Base-by-base conservation (phyloP, 192 early-diverging fungal species). In the Bifiguratus adelaidae region DNA sequence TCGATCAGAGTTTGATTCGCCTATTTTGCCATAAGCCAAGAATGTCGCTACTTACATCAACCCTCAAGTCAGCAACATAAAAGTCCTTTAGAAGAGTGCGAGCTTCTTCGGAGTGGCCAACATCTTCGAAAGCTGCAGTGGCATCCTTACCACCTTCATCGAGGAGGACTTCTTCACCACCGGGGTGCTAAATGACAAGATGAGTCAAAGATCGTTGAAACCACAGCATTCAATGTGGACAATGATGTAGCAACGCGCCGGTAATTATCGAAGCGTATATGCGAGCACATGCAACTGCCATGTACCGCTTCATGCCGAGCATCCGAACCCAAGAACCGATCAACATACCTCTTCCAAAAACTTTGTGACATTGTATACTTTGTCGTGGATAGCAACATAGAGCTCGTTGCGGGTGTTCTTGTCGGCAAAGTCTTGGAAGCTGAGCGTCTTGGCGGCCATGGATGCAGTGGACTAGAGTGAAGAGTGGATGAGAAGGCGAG, bases 71-170 rank as follows among this genome's bases (percentile, higher is more conserved):
- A 42, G 46, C 61, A 63, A 63, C 32, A 24, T 49, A 48, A 27
- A 56, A 63, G 41, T 56, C 53, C 18, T 47, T 33, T 49, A 93
- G 67, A 50, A 96, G 66, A 1, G 89, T 85, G 47, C 81, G 85
- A 15, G 92, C 90, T 58, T 96, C 92, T 29, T 91, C 86, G 34
- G 86, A 89, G 72, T 96, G 91, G 29, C 92, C 92, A 58, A 96
- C 87, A 62, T 96, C 92, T 50, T 96, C 90, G 64, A 96, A 96
- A 11, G 87, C 80, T 53, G 89, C 89, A 41, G 87, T 88, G 22
- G 88, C 85, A 56, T 96, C 89, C 51, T 70, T 74, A 61, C 90
- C 92, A 38, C 32, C 90, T 54, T 83, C 74, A 69, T 92, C 91
- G 38, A 92, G 53, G 47, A 97, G 70, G 23, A 97, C 91, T 56